Evolutionary conservation across 2,329 filamentous ascomycete species (phyloP).

Genomic region (Fusarium palustre): DNA sequence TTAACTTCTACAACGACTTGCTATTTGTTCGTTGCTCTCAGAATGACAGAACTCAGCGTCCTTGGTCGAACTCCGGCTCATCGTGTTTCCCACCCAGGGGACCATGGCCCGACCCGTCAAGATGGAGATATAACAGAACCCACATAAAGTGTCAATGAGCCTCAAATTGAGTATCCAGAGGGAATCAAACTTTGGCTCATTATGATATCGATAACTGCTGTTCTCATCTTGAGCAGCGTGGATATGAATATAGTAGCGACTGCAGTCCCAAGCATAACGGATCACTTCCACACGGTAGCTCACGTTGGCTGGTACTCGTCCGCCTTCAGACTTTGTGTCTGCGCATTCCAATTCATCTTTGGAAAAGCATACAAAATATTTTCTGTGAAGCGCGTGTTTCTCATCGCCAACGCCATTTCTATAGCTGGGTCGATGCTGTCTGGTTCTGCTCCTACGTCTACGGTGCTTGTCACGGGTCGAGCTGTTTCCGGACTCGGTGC

Average conservation of each 20-base stretch:
- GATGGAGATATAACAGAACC: fast-evolving
- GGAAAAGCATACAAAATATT: constrained; percentile 31
- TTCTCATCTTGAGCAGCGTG: constrained; percentile 33
- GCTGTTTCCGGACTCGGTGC: constrained; percentile 59
- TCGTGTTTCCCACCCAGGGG: fast-evolving
- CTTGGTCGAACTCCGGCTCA: fast-evolving
- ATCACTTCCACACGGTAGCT: constrained; percentile 42
- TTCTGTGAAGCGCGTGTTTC: constrained; percentile 49
- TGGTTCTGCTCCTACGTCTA: constrained; percentile 54
- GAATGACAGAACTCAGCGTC: not conserved
- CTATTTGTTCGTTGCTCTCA: not conserved
- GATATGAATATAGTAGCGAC: constrained; percentile 45
- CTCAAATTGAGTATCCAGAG: not conserved
- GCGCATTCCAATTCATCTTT: constrained; percentile 51
- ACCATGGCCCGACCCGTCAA: fast-evolving
- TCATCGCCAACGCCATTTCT: constrained; percentile 56
- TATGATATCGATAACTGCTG: not conserved
- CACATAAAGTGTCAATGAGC: fast-evolving
- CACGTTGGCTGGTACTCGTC: constrained; percentile 45
- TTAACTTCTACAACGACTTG: not conserved
- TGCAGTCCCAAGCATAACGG: constrained; percentile 45
- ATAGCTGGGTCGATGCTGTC: constrained; percentile 60
- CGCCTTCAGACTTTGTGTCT: constrained; percentile 53
- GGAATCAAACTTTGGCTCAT: constrained; percentile 12
- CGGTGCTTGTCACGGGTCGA: constrained; percentile 59